phyloP scores from a whole-genome alignment of 2,329 filamentous ascomycete genomes.

The Colletotrichum cuscutae region DNA sequence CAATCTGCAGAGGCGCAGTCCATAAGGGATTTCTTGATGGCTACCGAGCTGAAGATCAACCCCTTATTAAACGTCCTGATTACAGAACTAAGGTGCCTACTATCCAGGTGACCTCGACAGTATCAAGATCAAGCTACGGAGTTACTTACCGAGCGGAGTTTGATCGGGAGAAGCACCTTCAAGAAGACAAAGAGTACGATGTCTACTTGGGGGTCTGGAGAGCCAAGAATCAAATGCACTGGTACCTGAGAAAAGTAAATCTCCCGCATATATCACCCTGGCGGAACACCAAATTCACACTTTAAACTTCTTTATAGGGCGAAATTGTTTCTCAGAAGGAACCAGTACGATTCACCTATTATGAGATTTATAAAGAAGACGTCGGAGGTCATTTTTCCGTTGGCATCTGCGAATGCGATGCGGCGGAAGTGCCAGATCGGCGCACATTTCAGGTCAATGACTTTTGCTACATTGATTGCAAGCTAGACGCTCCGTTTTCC shows the following conservation, averaged over 20 bases:
- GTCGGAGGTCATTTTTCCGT: neutral
- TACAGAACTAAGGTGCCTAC: neutral
- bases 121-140: neutral
- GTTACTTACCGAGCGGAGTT: neutral
- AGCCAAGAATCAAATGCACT: neutral
- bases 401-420: neutral
- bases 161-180: neutral
- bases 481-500: neutral
- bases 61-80: constrained; percentile 8
- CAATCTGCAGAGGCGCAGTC: constrained; percentile 47
- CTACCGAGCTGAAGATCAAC: neutral
- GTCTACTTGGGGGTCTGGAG: neutral
- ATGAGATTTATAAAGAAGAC: neutral
- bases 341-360: neutral
- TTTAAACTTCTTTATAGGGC: neutral
- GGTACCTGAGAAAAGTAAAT: neutral
- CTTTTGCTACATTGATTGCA: neutral
- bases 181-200: neutral
- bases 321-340: neutral
- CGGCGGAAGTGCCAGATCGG: neutral
- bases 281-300: too few species aligned
- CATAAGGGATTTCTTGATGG: constrained; percentile 32
- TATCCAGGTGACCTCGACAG: neutral
- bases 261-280: neutral
- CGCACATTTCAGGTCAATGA: neutral